These are phyloP conservation scores for Aureobasidium leucospermi DNA, from an alignment of 2,329 filamentous ascomycete species.

Conservation along the genomic window DNA sequence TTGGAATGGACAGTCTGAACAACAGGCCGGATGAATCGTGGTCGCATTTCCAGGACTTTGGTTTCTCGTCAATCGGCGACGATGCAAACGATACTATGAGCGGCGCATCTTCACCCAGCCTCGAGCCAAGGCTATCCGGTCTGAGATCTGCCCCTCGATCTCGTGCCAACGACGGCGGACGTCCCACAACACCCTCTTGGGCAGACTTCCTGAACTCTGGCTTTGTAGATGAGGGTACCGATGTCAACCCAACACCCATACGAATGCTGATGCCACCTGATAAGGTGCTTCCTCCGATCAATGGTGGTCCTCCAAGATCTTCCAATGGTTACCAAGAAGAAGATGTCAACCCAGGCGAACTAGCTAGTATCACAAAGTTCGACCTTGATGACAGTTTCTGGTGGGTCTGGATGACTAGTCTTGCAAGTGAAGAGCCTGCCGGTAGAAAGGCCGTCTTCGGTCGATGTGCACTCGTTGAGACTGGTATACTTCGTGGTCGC, in stretches of 20 bases:
- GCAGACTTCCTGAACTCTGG: conserved; percentile 94
- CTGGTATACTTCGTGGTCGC: conserved; percentile 67
- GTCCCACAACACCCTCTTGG: conserved; percentile 95
- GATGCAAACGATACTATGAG: conserved; percentile 14
- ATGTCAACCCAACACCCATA: conserved; percentile 40
- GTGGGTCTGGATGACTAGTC: conserved; percentile 99
- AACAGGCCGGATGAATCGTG: conserved; percentile 79
- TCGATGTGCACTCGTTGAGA: conserved; percentile 86
- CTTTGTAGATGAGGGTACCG: conserved; percentile 70
- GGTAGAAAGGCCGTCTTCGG: conserved; percentile 89
- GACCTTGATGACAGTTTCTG: conserved; percentile 94
- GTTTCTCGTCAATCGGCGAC: conserved; percentile 62
- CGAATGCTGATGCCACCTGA: conserved; percentile 82
- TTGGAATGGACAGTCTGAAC: conserved; percentile 26
- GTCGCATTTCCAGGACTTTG: conserved; percentile 94
- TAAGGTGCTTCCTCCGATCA: conserved; percentile 81
- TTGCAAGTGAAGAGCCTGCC: conserved; percentile 81
- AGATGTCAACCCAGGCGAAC: conserved; percentile 78
- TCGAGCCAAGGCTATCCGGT: conserved; percentile 30
- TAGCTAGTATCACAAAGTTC: conserved; percentile 81
- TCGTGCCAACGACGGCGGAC: conserved; percentile 57
- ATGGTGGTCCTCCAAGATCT: conserved; percentile 62
- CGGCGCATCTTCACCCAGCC: conserved; percentile 17
- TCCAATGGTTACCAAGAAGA: conserved; percentile 59
- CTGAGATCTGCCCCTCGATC: conserved; percentile 62